Conservation (phyloP, 352 stramenopile species). For the Phytophthora foliorum region DNA sequence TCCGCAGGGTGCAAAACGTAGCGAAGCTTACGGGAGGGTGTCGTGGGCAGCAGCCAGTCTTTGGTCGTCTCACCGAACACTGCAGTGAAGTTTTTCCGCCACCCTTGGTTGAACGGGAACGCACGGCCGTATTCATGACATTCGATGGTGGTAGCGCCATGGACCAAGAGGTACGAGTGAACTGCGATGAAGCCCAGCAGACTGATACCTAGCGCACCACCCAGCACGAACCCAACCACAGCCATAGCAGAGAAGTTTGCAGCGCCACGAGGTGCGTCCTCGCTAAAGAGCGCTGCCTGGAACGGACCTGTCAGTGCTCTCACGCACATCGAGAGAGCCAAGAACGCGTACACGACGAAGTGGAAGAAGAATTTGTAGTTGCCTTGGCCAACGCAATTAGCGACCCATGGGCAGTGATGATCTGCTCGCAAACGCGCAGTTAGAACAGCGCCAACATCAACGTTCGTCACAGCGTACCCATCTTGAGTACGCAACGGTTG, state of each 20-base stretch:
- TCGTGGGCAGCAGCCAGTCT: slow-evolving; percentile 71
- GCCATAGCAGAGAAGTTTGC: slow-evolving; percentile 50
- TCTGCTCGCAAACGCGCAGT: slow-evolving; percentile 67
- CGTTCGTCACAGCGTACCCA: slow-evolving; percentile 57
- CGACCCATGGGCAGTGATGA: slow-evolving; percentile 98
- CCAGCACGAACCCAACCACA: slow-evolving; percentile 81
- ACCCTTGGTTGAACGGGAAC: slow-evolving; percentile 77
- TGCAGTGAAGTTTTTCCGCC: slow-evolving; percentile 55
- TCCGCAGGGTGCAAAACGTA: slow-evolving; percentile 56
- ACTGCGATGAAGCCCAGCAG: slow-evolving; percentile 78
- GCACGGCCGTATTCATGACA: slow-evolving; percentile 75
- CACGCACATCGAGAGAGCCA: slow-evolving; percentile 71
- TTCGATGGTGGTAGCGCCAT: slow-evolving; percentile 83
- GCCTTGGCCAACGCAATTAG: slow-evolving; percentile 82
- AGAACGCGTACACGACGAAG: slow-evolving; percentile 83
- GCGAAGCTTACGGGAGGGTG: slow-evolving; percentile 14
- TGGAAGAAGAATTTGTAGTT: slow-evolving; percentile 93
- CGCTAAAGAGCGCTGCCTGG: slow-evolving; percentile 37
- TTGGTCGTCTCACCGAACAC: slow-evolving; percentile 66
- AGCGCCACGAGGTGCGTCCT: slow-evolving; percentile 21
- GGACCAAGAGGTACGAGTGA: slow-evolving; percentile 75
- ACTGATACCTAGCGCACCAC: slow-evolving; percentile 71
- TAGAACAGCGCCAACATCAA: slow-evolving; percentile 3
- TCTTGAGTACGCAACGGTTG: slow-evolving; percentile 86
- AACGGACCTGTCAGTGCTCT: slow-evolving; percentile 67